Percentiles rank a stretch among this genome's conserved stretches.
Conservation (phyloP, 257 asterid species). For the Sherardia arvensis region DNA sequence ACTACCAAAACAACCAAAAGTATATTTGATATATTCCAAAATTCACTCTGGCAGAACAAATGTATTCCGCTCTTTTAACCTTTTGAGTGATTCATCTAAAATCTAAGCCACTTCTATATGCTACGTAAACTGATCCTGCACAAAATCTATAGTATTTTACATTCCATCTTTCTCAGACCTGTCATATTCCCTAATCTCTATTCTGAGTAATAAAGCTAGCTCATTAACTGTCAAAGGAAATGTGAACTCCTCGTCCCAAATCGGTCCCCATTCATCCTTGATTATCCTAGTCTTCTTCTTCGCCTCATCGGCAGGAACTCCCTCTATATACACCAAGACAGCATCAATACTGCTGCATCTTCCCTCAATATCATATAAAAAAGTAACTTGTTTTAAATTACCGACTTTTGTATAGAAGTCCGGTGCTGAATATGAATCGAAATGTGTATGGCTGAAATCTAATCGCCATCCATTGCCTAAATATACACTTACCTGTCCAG, state of each 20-base stretch:
- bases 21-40: too few species aligned
- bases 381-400: too few species aligned
- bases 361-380: too few species aligned
- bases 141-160: too few species aligned
- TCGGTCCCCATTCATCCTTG: slow-evolving; percentile 91
- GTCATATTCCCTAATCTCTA: slow-evolving; percentile 83
- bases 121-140: too few species aligned
- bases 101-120: too few species aligned
- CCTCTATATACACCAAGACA: slow-evolving; percentile 24
- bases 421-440: slow-evolving; percentile 85
- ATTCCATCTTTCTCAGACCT: slow-evolving; percentile 89
- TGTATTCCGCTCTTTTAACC: too few species aligned
- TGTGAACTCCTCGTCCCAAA: slow-evolving; percentile 74
- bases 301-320: slow-evolving; percentile 64
- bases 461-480: slow-evolving; percentile 96
- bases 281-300: slow-evolving; percentile 72
- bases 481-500: slow-evolving; percentile 56
- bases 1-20: too few species aligned
- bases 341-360: background rate
- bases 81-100: too few species aligned
- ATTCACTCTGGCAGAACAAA: too few species aligned
- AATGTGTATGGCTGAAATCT: slow-evolving; percentile 95
- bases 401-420: slow-evolving; percentile 88
- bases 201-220: slow-evolving; percentile 69
- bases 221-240: slow-evolving; percentile 84